These are phyloP conservation scores for Chaetomium sp. DNA, from an alignment of 2,329 filamentous ascomycete genomes.

Conservation along the genomic window DNA sequence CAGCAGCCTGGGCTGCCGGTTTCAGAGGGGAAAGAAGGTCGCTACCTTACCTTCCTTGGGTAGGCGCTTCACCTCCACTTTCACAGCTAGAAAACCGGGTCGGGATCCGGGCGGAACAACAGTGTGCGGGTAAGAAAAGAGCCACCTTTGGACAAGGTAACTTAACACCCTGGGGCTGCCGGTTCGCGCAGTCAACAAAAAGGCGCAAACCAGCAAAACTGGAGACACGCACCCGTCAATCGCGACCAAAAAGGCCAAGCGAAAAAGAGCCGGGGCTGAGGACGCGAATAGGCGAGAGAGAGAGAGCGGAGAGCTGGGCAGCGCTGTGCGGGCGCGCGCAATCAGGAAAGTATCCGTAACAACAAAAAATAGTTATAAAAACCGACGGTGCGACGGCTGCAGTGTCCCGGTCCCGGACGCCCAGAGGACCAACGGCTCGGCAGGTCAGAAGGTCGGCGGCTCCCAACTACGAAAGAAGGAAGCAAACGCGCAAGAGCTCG, in stretches of 20 bases:
- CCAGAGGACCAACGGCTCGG: not conserved
- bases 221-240: not conserved
- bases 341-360: not conserved
- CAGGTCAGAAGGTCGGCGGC: not conserved
- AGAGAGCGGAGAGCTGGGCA: not conserved
- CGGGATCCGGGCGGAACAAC: no score
- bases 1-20: no score
- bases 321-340: not conserved
- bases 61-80: no score
- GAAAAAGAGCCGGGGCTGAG: not conserved
- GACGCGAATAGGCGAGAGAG: not conserved
- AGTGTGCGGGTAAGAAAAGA: no score
- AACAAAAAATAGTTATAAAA: not conserved
- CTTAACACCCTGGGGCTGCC: not conserved
- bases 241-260: constrained; percentile 9
- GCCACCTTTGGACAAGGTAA: no score
- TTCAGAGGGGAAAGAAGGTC: no score
- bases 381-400: not conserved
- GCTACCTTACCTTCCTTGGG: no score
- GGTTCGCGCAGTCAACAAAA: not conserved
- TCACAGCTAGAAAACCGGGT: no score
- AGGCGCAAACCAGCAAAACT: constrained; percentile 2
- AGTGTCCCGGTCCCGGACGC: not conserved
- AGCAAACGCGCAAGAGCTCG: constrained; percentile 5
- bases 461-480: not conserved